Evolutionary conservation across 192 early-diverging fungal species (phyloP).

Genomic region (Linnemannia hyalina): DNA sequence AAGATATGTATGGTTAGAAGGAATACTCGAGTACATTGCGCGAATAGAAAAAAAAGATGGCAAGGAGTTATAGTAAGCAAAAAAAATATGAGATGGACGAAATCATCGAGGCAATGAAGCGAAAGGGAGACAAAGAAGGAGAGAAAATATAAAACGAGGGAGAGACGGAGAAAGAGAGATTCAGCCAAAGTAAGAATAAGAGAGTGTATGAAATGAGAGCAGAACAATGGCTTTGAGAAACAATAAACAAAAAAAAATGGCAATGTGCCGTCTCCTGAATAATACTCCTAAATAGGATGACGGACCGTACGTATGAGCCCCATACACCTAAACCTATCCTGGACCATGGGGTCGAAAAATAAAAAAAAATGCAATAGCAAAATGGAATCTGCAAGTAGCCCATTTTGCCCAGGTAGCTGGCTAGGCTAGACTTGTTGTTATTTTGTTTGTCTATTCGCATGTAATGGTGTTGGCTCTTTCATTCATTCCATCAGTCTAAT

Average conservation of each 20-base stretch:
- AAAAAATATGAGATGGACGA: neutral
- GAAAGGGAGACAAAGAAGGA: neutral
- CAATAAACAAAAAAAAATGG: no score
- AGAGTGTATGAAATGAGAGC: neutral
- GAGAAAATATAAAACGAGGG: neutral
- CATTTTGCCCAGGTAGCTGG: neutral
- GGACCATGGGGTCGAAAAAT: no score
- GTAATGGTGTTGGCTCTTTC: neutral
- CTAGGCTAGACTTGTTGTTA: neutral
- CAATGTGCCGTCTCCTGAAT: no score
- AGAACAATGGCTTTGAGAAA: no score
- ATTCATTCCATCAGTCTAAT: neutral
- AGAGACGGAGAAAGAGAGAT: neutral
- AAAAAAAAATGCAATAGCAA: no score
- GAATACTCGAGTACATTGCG: neutral
- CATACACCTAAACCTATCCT: no score
- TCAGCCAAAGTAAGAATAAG: neutral
- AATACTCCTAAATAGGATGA: no score
- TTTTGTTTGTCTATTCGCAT: neutral
- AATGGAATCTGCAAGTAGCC: no score
- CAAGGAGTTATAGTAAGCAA: neutral
- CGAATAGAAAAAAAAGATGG: neutral
- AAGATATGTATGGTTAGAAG: neutral
- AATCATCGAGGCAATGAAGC: neutral
- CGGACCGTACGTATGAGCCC: no score